Conservation (phyloP, 306 rosid species). For the Casuarina glauca region DNA sequence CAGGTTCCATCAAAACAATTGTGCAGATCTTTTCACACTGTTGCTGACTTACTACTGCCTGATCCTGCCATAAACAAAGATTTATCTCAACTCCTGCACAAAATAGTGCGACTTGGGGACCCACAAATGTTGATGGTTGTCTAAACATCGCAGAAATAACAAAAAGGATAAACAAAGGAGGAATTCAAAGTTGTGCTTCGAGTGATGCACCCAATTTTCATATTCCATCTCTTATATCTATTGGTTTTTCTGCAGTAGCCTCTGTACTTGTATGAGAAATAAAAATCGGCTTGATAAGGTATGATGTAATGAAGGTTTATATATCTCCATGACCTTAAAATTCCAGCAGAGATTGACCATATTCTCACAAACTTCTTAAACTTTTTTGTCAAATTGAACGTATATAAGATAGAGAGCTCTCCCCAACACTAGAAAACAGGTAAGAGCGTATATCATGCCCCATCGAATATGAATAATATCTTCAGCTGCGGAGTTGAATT, state of each 20-base stretch:
- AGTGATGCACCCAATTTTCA: background rate
- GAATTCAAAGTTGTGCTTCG: background rate
- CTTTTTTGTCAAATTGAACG: background rate
- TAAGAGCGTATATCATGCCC: background rate
- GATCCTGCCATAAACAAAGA: slow-evolving; percentile 72
- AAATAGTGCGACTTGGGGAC: slow-evolving; percentile 44
- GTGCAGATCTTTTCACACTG: slow-evolving; percentile 35
- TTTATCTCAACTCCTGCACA: slow-evolving; percentile 59
- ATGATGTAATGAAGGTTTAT: background rate
- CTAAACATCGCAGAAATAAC: background rate
- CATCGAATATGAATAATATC: background rate
- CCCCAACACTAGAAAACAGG: too few species aligned
- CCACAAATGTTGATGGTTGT: slow-evolving; percentile 7
- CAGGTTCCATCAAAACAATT: slow-evolving; percentile 15
- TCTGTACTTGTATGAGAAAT: background rate
- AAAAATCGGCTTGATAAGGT: background rate
- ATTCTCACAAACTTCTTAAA: background rate
- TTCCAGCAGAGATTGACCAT: background rate
- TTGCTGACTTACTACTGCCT: slow-evolving; percentile 38
- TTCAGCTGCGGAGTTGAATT: background rate
- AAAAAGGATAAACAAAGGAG: background rate
- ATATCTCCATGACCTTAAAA: background rate
- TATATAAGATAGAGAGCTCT: background rate
- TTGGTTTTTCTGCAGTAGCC: background rate
- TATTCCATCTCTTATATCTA: background rate